phyloP scores from a whole-genome alignment of 2,329 filamentous ascomycete species.

The Penicillium sp. region DNA sequence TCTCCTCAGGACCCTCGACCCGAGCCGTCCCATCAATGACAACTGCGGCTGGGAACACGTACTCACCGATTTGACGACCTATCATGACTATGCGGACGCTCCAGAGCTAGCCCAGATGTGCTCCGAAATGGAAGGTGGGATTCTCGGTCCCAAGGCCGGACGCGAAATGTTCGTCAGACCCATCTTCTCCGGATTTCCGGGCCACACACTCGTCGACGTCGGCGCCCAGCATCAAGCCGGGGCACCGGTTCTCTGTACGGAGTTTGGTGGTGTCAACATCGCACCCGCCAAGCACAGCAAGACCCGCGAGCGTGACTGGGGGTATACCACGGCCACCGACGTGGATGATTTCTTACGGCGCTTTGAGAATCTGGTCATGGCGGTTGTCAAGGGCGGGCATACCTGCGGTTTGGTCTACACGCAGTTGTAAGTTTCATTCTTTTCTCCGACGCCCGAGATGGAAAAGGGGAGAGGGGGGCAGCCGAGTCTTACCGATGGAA shows the following conservation, averaged over 20 bases:
- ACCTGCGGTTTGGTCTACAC: slow-evolving; percentile 62
- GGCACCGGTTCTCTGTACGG: slow-evolving; percentile 59
- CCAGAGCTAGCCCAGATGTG: slow-evolving; percentile 52
- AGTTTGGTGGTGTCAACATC: slow-evolving; percentile 65
- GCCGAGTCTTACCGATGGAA: too few species aligned
- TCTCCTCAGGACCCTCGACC: slow-evolving; percentile 48
- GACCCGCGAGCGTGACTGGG: slow-evolving; percentile 53
- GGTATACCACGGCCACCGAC: slow-evolving; percentile 61
- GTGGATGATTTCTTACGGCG: slow-evolving; percentile 54
- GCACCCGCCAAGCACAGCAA: slow-evolving; percentile 41
- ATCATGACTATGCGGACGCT: slow-evolving; percentile 61
- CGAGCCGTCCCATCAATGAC: slow-evolving; percentile 61
- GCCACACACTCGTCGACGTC: slow-evolving; percentile 35
- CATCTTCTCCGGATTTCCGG: slow-evolving; percentile 33
- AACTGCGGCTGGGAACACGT: slow-evolving; percentile 70
- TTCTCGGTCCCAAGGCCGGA: slow-evolving; percentile 49
- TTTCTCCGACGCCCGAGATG: not conserved
- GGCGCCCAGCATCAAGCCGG: slow-evolving; percentile 49
- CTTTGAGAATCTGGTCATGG: slow-evolving; percentile 54
- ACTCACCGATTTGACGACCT: slow-evolving; percentile 58
- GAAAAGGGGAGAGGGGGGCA: not conserved
- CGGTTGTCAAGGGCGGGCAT: slow-evolving; percentile 51
- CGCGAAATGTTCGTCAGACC: slow-evolving; percentile 52
- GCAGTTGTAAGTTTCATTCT: slow-evolving; percentile 48
- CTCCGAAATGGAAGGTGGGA: slow-evolving; percentile 44